A percentile compares a stretch with the other conserved stretches of the same genome.
Evolutionary conservation across 2,329 filamentous ascomycete species (phyloP).

Genomic region (Colletotrichum sidae): DNA sequence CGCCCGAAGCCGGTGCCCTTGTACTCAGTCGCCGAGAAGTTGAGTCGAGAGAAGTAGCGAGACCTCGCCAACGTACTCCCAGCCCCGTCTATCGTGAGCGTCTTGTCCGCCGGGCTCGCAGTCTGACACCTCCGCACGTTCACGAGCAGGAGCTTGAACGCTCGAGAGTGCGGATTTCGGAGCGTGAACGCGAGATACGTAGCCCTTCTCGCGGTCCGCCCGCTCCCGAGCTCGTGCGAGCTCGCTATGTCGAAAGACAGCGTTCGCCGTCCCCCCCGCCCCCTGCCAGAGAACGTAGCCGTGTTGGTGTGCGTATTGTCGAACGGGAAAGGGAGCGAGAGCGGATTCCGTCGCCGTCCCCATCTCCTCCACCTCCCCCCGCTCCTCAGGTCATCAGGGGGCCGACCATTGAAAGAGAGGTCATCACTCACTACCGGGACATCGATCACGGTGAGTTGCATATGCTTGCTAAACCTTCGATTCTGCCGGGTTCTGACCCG

Average conservation of each 20-base stretch:
- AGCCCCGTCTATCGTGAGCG: slow-evolving; percentile 52
- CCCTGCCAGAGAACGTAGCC: slow-evolving; percentile 34
- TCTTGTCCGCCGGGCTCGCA: slow-evolving; percentile 56
- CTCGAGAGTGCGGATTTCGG: slow-evolving; percentile 53
- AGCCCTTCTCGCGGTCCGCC: slow-evolving; percentile 52
- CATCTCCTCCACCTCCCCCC: slow-evolving; percentile 65
- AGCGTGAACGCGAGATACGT: slow-evolving; percentile 51
- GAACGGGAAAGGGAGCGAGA: slow-evolving; percentile 57
- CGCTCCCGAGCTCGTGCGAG: slow-evolving; percentile 47
- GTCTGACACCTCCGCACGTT: slow-evolving; percentile 51
- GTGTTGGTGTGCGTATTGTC: slow-evolving; percentile 53
- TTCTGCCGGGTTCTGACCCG: slow-evolving; percentile 16
- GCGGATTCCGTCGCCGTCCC: slow-evolving; percentile 59
- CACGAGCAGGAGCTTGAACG: slow-evolving; percentile 47
- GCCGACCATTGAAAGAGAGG: slow-evolving; percentile 86
- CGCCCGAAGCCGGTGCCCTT: slow-evolving; percentile 63
- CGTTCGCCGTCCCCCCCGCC: slow-evolving; percentile 49
- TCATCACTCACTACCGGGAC: slow-evolving; percentile 89
- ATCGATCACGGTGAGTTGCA: slow-evolving; percentile 81
- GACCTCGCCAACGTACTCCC: slow-evolving; percentile 58
- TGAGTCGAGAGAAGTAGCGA: slow-evolving; percentile 62
- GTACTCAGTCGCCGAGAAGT: slow-evolving; percentile 67
- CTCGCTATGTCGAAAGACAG: slow-evolving; percentile 55
- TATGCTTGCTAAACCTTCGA: neutral
- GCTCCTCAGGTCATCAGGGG: slow-evolving; percentile 76